Base-by-base conservation (phyloP, 345 rosid genomes). In the Citrus mangshanensis region DNA sequence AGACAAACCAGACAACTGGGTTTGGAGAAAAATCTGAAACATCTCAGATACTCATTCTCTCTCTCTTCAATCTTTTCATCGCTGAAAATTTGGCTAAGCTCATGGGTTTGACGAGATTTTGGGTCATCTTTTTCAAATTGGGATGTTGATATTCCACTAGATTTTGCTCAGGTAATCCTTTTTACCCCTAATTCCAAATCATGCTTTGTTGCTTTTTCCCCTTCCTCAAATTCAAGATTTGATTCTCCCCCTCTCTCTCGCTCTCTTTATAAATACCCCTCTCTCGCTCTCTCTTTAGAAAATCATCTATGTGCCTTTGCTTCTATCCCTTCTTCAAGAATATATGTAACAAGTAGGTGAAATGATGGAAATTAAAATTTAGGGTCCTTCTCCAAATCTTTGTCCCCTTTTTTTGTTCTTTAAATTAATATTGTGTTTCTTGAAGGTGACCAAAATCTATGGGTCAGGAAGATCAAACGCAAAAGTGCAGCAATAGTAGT, bases 381-480 rank as follows among this genome's bases (percentile, higher is more conserved):
- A 75, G 72, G 75, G 79, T 59, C 70, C 68, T 78, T 73, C 78
- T 63, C 42, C 67, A 22, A 59, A 59, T 76, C 7, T 66, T 40
- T 72, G 61, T 37, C 61, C 22, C 22, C 42, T 12, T 24, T 63
- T 77, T 10, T 70, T 80, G 37, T 38, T 28, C 14, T 62, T 14
- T 9, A 73, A 60, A 73, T 37, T 46, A 46, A 46, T 46, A 46
- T 72, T 28, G 73, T 42, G 21, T 42, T 38, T 42, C 73, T 78
- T 9, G 77, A 86, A 84, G 85, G 86, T 68, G 70, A 68, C 79
- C 63, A 55, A 76, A 6, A 46, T 71, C 28, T 72, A 88, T 87
- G 93, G 84, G 64, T 75, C 83, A 67, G 65, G 93, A 88, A 76
- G 89, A 83, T 35, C 87, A 88, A 60, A 64, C 46, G 77, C 86